Evolutionary conservation across 2,329 filamentous ascomycete species (phyloP).

Genomic region (Sporothrix phasma): DNA sequence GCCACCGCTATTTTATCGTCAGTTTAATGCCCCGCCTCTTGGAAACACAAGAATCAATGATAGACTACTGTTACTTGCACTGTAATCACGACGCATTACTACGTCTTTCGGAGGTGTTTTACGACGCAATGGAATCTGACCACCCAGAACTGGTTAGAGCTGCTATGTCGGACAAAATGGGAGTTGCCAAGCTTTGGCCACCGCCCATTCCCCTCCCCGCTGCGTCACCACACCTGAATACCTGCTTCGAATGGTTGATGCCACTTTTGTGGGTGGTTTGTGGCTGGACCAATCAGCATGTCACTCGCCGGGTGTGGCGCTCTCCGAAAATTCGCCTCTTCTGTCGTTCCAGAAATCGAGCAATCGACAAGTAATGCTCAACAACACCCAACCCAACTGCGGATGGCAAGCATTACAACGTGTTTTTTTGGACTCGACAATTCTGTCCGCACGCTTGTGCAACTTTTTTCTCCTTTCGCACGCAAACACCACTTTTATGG

Average conservation of each 20-base stretch:
- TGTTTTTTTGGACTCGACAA: not conserved
- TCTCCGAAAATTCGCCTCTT: slow-evolving; percentile 13
- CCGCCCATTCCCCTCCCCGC: not conserved
- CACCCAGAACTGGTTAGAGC: not conserved
- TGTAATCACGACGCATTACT: no score
- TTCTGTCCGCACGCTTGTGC: not conserved
- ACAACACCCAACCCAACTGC: not conserved
- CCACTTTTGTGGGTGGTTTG: not conserved
- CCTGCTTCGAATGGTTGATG: no score
- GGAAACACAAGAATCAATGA: no score
- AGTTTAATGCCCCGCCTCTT: no score
- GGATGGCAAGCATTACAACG: not conserved
- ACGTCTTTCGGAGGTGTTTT: no score
- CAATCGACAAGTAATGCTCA: no score
- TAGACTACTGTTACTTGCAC: no score
- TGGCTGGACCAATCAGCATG: slow-evolving; percentile 15
- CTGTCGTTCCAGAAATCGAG: slow-evolving; percentile 5
- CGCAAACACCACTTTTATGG: slow-evolving; percentile 5
- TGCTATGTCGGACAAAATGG: not conserved
- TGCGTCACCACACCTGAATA: not conserved
- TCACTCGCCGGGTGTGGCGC: not conserved
- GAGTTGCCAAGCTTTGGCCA: not conserved
- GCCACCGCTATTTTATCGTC: no score
- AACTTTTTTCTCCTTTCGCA: not conserved
- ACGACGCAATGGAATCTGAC: not conserved